These are phyloP conservation scores for Xylaria sp. DNA, from an alignment of 2,329 filamentous ascomycete genomes.

Conservation along the genomic window DNA sequence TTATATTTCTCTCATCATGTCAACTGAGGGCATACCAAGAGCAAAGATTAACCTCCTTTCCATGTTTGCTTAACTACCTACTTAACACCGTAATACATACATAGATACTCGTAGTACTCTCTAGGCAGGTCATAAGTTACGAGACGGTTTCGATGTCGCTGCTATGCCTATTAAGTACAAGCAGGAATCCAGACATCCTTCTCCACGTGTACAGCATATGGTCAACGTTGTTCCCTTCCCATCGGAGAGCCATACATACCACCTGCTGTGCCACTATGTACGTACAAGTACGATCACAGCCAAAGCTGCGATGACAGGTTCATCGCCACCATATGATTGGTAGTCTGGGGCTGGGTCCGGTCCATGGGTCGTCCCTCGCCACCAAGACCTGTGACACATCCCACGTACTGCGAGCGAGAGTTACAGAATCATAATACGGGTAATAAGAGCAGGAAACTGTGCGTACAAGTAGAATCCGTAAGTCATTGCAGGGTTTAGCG, in stretches of 20 bases:
- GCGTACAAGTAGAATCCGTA: neutral
- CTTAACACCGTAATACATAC: too few relatives aligned
- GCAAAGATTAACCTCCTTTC: neutral
- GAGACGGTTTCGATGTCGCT: neutral
- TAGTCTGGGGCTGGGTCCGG: neutral
- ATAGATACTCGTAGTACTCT: too few relatives aligned
- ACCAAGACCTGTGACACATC: neutral
- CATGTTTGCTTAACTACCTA: too few relatives aligned
- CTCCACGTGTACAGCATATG: constrained; percentile 2
- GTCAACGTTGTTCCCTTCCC: neutral
- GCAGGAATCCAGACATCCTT: neutral
- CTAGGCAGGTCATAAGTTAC: too few relatives aligned
- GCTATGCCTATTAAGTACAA: neutral
- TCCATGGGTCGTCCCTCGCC: neutral
- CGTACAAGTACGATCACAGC: neutral
- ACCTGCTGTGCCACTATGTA: neutral
- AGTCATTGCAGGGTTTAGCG: constrained; percentile 8
- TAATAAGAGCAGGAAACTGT: too few relatives aligned
- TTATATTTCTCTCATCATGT: neutral
- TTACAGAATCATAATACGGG: too few relatives aligned
- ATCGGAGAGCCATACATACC: neutral
- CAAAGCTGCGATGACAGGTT: neutral
- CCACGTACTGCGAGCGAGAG: neutral
- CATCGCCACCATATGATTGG: neutral
- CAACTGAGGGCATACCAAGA: neutral